Base-by-base conservation (phyloP, 2,329 filamentous ascomycete species). In the Fusarium pseudonygamai region DNA sequence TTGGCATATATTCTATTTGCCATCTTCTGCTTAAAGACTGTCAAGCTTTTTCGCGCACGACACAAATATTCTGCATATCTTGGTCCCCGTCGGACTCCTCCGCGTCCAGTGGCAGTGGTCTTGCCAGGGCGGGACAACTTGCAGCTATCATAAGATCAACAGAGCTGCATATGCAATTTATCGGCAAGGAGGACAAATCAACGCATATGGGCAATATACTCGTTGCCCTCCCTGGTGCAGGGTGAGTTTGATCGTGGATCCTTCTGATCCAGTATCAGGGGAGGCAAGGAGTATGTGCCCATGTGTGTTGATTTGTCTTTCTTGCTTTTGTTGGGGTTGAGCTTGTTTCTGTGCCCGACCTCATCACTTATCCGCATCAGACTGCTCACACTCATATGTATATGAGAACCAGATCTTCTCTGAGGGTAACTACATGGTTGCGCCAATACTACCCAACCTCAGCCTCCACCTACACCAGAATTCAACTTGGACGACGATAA, bases 101-200 rank as follows among this genome's bases (percentile, higher is more conserved):
- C 32, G 2, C 32, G 32, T 34, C 32, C 6, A 34, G 32, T 34
- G 32, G 14, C 32, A 34, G 32, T 34, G 32, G 32, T 14, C 14
- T 14, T 34, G 7, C 6, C 32, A 14, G 7, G 7, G 32, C 32
- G 6, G 14, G 32, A 15, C 32, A 26, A 1, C n/a, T 45, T 4
- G 1, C 24, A 45, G 11, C 5, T 45, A 26, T 45, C 8, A 5
- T 7, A 24, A 43, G n/a, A 16, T 9, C 3, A 6, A 43, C 42
- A 3, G 11, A 43, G 5, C 6, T 13, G 0, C 7, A 0, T 9
- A 0, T 7, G 14, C 8, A 7, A n/a, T 1, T 3, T 0, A 10
- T 9, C 0, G 39, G 6, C 15, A 4, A 24, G n/a, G 10, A 24
- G 15, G 42, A 43, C 5, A 18, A 18, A 26, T 26, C 42, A 20